Base-by-base conservation (phyloP, 495 filamentous ascomycete genomes). In the Xylaria curta region DNA sequence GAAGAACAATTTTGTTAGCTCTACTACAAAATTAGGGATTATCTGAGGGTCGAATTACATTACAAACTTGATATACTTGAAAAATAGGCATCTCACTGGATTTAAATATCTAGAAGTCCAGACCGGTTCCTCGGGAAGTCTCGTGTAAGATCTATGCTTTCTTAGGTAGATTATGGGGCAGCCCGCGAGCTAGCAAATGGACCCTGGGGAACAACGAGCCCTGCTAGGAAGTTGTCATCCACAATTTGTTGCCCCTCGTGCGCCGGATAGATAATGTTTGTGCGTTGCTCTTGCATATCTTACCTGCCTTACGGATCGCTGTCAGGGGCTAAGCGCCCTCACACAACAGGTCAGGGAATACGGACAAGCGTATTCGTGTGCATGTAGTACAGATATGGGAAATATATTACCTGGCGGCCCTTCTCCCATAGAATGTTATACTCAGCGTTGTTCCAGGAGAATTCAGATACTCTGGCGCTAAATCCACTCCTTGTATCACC, bases 311-410 rank as follows among this genome's bases (percentile, higher is more conserved):
- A 54, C 7, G 4, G 51, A 9, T 13, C 51, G 33, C 8, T 4
- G 19, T 21, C 58, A 38, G 19, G 17, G 7, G 58, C 31, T 38
- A 33, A 58, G 10, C 4, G 38, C 33, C 58, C 33, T 31, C 58
- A 33, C 58, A 33, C 58, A 60, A 33, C 4, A 19, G 9, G 28
- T 10, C 17, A 38, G 9, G 33, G 33, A 38, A 36, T 36, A 8
- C 54, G 31, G 28, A 38, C 15, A 60, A 21, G 24, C 63, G 46
- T 66, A 66, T 66, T 66, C 63, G 44, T 42, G 8, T 66, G 21
- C 33, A 19, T 4, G 9, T 1, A 31, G 8, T 66, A 36, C 33
- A 19, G 12, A 19, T 1, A 31, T 64, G 15, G 5, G 24, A 19
- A 6, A 66, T 66, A 49, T 51, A 51, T 24, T 38, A 49, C 4